A percentile compares a stretch with the other conserved stretches of the same genome.
Evolutionary conservation across 371 early-diverging fungal genomes (phyloP).

Genomic region (Mortierella sp.): DNA sequence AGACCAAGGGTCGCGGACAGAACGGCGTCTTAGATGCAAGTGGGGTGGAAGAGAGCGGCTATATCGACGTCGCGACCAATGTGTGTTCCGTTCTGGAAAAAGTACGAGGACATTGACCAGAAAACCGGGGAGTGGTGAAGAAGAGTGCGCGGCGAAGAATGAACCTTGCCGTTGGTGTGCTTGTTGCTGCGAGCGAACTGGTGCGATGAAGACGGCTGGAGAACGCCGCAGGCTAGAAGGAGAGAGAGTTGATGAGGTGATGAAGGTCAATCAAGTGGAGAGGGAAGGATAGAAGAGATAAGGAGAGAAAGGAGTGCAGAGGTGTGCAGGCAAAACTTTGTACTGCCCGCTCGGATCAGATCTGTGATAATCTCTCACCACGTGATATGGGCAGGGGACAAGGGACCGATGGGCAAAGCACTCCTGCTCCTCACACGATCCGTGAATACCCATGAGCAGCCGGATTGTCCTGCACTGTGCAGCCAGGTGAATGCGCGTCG

Average conservation of each 20-base stretch:
- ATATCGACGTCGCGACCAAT: slow-evolving; percentile 56
- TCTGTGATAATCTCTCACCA: slow-evolving; percentile 3
- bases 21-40: not conserved
- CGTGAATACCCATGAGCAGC: too few species aligned
- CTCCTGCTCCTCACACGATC: too few species aligned
- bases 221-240: not conserved
- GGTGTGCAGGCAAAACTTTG: too few species aligned
- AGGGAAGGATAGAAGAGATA: not conserved
- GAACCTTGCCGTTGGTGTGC: too few species aligned
- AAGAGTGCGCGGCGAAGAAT: not conserved
- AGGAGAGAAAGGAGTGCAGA: not conserved
- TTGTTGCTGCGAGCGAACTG: too few species aligned
- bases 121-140: not conserved
- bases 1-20: not conserved
- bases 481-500: too few species aligned
- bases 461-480: too few species aligned
- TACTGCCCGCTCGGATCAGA: not conserved
- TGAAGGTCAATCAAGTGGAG: not conserved
- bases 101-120: slow-evolving; percentile 54
- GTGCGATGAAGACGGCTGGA: too few species aligned
- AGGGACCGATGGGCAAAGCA: too few species aligned
- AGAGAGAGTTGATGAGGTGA: not conserved
- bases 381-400: slow-evolving; percentile 6
- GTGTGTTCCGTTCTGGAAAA: slow-evolving; percentile 55
- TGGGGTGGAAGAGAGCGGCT: slow-evolving; percentile 7